phyloP scores from a whole-genome alignment of 345 rosid species.

The Syzygium aqueum region DNA sequence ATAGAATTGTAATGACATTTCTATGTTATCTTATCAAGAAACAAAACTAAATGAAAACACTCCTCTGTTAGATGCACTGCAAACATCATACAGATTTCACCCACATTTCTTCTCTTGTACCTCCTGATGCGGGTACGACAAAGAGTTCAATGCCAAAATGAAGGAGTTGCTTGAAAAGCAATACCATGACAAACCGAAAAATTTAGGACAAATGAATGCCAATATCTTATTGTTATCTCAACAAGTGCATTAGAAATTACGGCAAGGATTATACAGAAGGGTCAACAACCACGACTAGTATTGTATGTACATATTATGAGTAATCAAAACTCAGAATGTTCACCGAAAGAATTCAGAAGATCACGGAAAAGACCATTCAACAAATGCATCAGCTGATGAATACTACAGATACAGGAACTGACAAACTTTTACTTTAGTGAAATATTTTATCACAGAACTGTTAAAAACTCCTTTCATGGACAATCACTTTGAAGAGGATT shows the following conservation, averaged over 20 bases:
- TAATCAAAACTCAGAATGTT: neutral
- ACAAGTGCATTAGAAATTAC: neutral
- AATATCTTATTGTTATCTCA: neutral
- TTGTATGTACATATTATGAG: neutral
- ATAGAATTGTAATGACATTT: neutral
- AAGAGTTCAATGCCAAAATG: neutral
- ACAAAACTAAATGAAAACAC: neutral
- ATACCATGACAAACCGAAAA: neutral
- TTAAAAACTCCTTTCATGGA: neutral
- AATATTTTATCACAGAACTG: neutral
- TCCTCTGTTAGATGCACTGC: neutral
- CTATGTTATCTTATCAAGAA: neutral
- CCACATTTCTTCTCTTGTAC: neutral
- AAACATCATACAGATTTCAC: neutral
- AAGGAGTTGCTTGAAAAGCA: neutral
- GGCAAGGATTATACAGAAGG: neutral
- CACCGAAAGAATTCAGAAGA: neutral
- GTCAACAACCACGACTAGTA: neutral
- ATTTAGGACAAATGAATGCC: neutral
- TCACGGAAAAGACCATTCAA: neutral
- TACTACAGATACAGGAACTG: neutral
- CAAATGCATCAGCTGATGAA: neutral
- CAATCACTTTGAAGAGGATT: constrained; percentile 1
- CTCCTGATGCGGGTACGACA: neutral
- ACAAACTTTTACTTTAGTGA: neutral